Percentiles rank a stretch among this genome's conserved stretches.
These are phyloP conservation scores for Suillus decipiens DNA, from an alignment of 768 basidiomycete genomes.

Conservation along the genomic window DNA sequence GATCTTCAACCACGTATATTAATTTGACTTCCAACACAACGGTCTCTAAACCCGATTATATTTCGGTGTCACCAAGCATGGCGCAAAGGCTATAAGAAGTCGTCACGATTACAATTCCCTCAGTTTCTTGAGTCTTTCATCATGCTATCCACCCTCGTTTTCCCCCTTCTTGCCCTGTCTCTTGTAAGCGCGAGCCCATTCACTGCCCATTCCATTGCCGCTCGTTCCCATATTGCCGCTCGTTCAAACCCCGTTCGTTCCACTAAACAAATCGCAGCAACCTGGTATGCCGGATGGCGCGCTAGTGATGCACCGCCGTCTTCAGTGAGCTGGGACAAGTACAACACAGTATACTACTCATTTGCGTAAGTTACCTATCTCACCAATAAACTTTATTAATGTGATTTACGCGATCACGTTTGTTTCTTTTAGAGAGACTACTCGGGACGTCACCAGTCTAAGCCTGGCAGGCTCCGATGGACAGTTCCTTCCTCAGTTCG, in stretches of 20 bases:
- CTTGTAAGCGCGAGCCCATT: neutral
- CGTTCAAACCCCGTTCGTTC: neutral
- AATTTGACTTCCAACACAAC: neutral
- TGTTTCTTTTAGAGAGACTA: constrained; percentile 32
- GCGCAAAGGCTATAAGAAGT: neutral
- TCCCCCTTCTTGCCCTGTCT: constrained; percentile 9
- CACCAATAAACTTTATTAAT: neutral
- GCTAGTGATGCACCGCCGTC: constrained; percentile 47
- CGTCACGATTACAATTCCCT: neutral
- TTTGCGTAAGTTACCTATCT: constrained; percentile 50
- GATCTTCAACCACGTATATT: neutral
- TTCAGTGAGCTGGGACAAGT: constrained; percentile 70
- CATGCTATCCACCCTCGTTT: constrained; percentile 2
- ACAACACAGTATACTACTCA: constrained; percentile 67
- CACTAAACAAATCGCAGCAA: constrained; percentile 40
- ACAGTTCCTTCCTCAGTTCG: constrained; percentile 56
- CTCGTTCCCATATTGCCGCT: neutral
- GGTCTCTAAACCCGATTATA: neutral
- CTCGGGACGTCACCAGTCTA: constrained; percentile 34
- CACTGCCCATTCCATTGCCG: neutral
- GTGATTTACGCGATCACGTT: neutral
- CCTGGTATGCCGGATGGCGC: constrained; percentile 73
- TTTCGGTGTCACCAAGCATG: neutral
- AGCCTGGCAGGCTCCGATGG: constrained; percentile 45
- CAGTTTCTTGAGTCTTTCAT: neutral